phyloP scores from a whole-genome alignment of 2,329 filamentous ascomycete species.

The Nakataea oryzae region DNA sequence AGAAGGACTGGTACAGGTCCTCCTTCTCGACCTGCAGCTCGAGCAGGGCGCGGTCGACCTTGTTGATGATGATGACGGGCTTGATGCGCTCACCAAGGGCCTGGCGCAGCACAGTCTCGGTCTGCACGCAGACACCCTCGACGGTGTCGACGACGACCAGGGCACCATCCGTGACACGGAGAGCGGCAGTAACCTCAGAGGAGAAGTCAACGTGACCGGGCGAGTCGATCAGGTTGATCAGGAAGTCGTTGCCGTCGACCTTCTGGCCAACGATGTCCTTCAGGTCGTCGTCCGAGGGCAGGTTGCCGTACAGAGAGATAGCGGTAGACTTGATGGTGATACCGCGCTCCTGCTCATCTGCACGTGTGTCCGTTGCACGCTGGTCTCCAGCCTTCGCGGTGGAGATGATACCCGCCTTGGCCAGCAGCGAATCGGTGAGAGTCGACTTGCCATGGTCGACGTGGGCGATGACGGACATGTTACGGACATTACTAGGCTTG shows the following conservation, averaged over 20 bases:
- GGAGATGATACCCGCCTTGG: constrained; percentile 99
- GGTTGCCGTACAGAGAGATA: constrained; percentile 91
- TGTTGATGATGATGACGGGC: constrained; percentile 99
- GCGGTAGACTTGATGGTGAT: constrained; percentile 99
- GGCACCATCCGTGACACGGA: constrained; percentile 99
- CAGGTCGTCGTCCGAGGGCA: constrained; percentile 72
- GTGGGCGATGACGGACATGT: constrained; percentile 99
- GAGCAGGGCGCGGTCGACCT: constrained; percentile 98
- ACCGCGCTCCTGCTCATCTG: constrained; percentile 98
- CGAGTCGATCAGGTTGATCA: constrained; percentile 99
- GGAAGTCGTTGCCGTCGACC: constrained; percentile 88
- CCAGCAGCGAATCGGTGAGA: constrained; percentile 96
- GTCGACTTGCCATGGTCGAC: constrained; percentile 99
- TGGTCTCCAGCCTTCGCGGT: constrained; percentile 93
- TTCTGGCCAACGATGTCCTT: constrained; percentile 89
- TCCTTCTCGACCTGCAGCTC: constrained; percentile 98
- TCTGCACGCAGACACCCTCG: constrained; percentile 99
- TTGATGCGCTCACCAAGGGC: constrained; percentile 99
- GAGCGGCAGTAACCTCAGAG: constrained; percentile 96
- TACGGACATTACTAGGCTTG: constrained; percentile 68
- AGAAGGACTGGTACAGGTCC: constrained; percentile 99
- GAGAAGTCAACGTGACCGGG: constrained; percentile 99
- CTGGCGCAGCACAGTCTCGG: constrained; percentile 98
- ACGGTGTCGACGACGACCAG: constrained; percentile 99
- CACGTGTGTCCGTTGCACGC: constrained; percentile 92